phyloP scores from a whole-genome alignment of 1,284 basidiomycete species.

The Farysia itapuensis region DNA sequence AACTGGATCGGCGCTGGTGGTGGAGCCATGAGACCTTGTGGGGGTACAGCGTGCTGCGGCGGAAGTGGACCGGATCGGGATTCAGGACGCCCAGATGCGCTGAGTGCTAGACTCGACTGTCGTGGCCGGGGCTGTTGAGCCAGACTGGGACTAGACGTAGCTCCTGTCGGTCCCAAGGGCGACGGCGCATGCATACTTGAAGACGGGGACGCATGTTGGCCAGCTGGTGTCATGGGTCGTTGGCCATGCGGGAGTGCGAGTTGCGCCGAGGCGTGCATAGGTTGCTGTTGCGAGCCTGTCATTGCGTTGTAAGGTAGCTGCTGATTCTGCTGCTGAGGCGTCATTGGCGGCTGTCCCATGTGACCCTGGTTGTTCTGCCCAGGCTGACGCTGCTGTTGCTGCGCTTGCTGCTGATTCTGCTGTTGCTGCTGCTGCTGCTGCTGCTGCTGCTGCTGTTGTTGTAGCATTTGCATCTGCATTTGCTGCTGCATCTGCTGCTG shows the following conservation, averaged over 20 bases:
- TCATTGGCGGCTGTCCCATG: slow-evolving; percentile 6
- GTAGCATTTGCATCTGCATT: slow-evolving; percentile 6
- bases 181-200: slow-evolving; percentile 35
- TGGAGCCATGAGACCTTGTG: slow-evolving; percentile 32
- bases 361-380: background rate
- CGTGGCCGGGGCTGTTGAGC: slow-evolving; percentile 19
- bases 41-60: slow-evolving; percentile 1
- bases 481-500: slow-evolving; percentile 4
- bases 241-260: slow-evolving; percentile 27
- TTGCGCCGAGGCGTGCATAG: slow-evolving; percentile 17
- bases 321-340: slow-evolving; percentile 28
- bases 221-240: slow-evolving; percentile 26
- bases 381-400: slow-evolving; percentile 9
- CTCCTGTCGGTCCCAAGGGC: slow-evolving; percentile 22
- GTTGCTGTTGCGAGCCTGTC: slow-evolving; percentile 11
- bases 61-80: slow-evolving; percentile 25
- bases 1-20: slow-evolving; percentile 34
- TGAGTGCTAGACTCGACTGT: slow-evolving; percentile 28
- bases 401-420: slow-evolving; percentile 5
- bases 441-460: slow-evolving; percentile 1
- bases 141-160: slow-evolving; percentile 26
- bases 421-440: slow-evolving; percentile 9
- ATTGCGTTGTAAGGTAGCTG: slow-evolving; percentile 3
- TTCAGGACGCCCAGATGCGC: slow-evolving; percentile 23
- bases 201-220: slow-evolving; percentile 24